Base-by-base conservation (phyloP, 352 stramenopile species). In the Globisporangium lucens region DNA sequence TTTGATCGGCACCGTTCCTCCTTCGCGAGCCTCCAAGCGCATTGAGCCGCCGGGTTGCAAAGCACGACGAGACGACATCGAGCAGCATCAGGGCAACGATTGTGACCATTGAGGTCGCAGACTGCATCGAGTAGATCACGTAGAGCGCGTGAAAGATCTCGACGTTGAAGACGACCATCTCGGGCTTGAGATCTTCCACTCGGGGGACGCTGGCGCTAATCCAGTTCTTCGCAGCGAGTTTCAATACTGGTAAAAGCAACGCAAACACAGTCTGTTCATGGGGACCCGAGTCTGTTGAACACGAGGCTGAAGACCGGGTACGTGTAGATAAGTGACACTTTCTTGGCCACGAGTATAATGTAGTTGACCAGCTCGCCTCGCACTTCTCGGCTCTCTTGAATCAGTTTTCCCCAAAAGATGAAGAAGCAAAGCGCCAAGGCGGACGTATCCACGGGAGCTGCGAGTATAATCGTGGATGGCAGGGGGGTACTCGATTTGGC, bases 81-180 rank as follows among this genome's bases (percentile, higher is more conserved):
- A 80, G 55, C 9, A n/a, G 12, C 58, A 85, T 78, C 7, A 85
- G 65, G 0, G 59, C 62, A 8, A 73, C 49, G 0, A 70, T 78
- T 2, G 77, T 79, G 2, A 36, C 47, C 43, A 67, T 66, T 0
- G 70, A 80, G 17, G 73, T 65, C 9, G 71, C 51, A 1, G 60
- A 74, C 49, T 83, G 73, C 58, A 85, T 79, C 17, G 71, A 74
- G 22, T 74, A 76, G 0, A 77, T 70, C 3, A 85, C 74, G 24
- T 75, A 87, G 4, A 88, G 59, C 43, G 12, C 38, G 13, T 17
- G 38, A 12, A 46, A 46, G 38, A 7, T 20, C 12, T 46, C 12
- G 38, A 20, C 13, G 24, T 82, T 84, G 53, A 88, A 83, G n/a
- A 85, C 76, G 9, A 88, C 70, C 0, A 68, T 69, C 61, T 84